These are phyloP conservation scores for Fusarium albidum DNA, from an alignment of 2,329 filamentous ascomycete genomes.

Conservation along the genomic window DNA sequence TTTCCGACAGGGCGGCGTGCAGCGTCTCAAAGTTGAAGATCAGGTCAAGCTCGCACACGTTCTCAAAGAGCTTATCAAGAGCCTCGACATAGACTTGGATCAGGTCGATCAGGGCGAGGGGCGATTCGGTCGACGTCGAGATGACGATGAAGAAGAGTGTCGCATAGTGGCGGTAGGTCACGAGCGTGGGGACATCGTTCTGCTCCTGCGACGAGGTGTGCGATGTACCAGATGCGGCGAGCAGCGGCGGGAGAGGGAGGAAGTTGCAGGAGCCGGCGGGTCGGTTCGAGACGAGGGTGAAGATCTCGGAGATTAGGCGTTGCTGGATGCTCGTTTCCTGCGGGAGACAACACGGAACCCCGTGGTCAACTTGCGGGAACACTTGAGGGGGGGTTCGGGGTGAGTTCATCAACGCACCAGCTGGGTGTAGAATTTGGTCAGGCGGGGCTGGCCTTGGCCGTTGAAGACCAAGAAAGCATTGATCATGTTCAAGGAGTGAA, in stretches of 20 bases:
- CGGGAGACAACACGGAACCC: background rate
- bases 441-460: slow-evolving; percentile 92
- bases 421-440: slow-evolving; percentile 99
- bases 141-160: slow-evolving; percentile 99
- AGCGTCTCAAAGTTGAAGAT: slow-evolving; percentile 99
- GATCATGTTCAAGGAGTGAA: slow-evolving; percentile 72
- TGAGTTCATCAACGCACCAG: slow-evolving; percentile 65
- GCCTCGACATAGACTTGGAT: slow-evolving; percentile 99
- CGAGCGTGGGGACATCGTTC: slow-evolving; percentile 91
- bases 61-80: slow-evolving; percentile 93
- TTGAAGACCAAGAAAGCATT: slow-evolving; percentile 99
- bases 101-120: slow-evolving; percentile 91
- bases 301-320: slow-evolving; percentile 96
- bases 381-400: background rate
- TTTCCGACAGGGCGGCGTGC: slow-evolving; percentile 88
- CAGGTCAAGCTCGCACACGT: slow-evolving; percentile 96
- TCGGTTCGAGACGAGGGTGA: slow-evolving; percentile 91
- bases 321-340: slow-evolving; percentile 98
- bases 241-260: slow-evolving; percentile 77
- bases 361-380: slow-evolving; percentile 10
- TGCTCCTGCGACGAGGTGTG: slow-evolving; percentile 72
- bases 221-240: slow-evolving; percentile 69
- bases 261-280: slow-evolving; percentile 97
- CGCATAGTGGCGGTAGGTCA: slow-evolving; percentile 97
- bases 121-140: slow-evolving; percentile 93